phyloP scores from a whole-genome alignment of 345 rosid species.

The Brassica juncea region DNA sequence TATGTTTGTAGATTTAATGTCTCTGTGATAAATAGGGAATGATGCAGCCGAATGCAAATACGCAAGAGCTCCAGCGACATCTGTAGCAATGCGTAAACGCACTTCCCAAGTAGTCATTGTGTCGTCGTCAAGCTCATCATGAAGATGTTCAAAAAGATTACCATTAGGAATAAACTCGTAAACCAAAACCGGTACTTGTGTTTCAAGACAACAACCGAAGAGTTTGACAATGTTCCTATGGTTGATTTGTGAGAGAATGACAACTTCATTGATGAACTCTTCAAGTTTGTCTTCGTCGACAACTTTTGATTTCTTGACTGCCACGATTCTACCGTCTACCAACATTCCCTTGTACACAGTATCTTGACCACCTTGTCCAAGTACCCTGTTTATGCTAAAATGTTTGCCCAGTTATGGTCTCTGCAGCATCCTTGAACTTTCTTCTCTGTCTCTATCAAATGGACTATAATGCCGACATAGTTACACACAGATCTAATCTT shows the following conservation, averaged over 20 bases:
- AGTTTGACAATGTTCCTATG: slow-evolving; percentile 5
- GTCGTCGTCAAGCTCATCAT: neutral
- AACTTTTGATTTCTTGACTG: neutral
- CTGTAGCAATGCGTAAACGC: slow-evolving; percentile 1
- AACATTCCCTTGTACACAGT: neutral
- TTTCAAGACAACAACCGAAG: neutral
- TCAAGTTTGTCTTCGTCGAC: neutral
- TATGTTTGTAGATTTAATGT: neutral
- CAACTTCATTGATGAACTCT: slow-evolving; percentile 1
- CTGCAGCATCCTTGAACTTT: neutral
- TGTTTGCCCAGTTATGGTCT: neutral
- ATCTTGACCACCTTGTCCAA: slow-evolving; percentile 5
- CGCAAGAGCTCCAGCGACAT: neutral
- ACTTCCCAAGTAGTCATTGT: neutral
- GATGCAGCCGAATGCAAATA: neutral
- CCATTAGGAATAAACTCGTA: slow-evolving; percentile 2
- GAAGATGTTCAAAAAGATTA: slow-evolving; percentile 3
- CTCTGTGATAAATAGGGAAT: neutral
- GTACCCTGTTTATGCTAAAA: neutral
- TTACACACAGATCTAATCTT: neutral
- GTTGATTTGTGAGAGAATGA: slow-evolving; percentile 2
- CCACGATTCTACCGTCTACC: neutral
- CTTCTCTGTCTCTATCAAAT: neutral
- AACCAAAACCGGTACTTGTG: neutral
- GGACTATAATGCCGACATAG: neutral